phyloP scores from a whole-genome alignment of 805 yeast genomes.

The Saccharomycopsis fibuligera region DNA sequence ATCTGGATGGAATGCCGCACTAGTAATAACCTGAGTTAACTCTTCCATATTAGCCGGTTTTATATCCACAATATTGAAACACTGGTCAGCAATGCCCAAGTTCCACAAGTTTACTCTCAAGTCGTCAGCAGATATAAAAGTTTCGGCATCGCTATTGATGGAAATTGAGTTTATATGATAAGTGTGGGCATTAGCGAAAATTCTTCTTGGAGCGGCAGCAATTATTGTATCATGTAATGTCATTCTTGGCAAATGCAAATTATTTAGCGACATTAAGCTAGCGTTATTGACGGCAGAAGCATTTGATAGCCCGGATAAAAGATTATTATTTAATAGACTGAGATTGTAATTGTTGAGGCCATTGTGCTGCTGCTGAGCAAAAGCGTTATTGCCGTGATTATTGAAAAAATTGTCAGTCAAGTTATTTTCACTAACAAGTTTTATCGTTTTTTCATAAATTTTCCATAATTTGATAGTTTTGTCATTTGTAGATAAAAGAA shows the following conservation, averaged over 20 bases:
- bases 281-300: constrained; percentile 23
- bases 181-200: constrained; percentile 94
- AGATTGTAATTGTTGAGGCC: constrained; percentile 15
- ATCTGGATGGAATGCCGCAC: constrained; percentile 92
- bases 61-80: constrained; percentile 94
- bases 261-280: constrained; percentile 33
- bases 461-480: constrained; percentile 99
- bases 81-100: constrained; percentile 86
- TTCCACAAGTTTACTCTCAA: constrained; percentile 95
- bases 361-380: constrained; percentile 19
- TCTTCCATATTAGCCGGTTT: constrained; percentile 99
- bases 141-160: constrained; percentile 92
- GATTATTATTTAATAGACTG: constrained; percentile 15
- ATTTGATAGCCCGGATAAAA: constrained; percentile 14
- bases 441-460: constrained; percentile 83
- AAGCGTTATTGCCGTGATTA: constrained; percentile 16
- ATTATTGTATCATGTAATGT: constrained; percentile 93
- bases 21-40: constrained; percentile 93
- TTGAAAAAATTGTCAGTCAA: constrained; percentile 39
- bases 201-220: constrained; percentile 88
- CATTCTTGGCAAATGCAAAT: constrained; percentile 75
- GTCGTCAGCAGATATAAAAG: constrained; percentile 89
- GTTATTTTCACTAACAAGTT: constrained; percentile 89
- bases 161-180: constrained; percentile 96
- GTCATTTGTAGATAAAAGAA: constrained; percentile 86